Conservation (phyloP, 2,329 filamentous ascomycete genomes). For the Fusarium metavorans region DNA sequence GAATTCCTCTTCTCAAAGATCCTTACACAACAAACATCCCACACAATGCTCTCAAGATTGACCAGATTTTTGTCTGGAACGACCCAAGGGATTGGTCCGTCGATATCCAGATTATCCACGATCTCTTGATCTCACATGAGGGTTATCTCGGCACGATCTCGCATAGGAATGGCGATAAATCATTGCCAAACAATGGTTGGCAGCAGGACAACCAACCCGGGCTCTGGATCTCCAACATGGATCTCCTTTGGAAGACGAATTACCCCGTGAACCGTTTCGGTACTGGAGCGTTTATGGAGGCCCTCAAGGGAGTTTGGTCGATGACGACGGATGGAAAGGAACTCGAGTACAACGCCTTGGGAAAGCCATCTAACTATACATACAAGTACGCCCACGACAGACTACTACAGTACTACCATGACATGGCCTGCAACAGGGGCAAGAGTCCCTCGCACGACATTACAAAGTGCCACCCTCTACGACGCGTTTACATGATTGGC, state of each 20-base stretch:
- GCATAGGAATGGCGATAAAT: conserved; percentile 72
- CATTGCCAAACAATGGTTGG: conserved; percentile 80
- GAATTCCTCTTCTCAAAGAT: conserved; percentile 46
- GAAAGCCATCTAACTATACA: conserved; percentile 83
- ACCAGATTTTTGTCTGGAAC: conserved; percentile 94
- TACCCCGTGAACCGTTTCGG: conserved; percentile 90
- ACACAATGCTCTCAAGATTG: conserved; percentile 74
- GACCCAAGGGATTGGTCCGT: conserved; percentile 97
- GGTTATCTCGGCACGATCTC: conserved; percentile 87
- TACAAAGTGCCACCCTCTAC: conserved; percentile 63
- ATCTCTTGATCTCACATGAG: conserved; percentile 82
- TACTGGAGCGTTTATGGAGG: conserved; percentile 89
- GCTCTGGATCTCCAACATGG: conserved; percentile 90
- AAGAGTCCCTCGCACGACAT: conserved; percentile 20
- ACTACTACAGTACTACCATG: conserved; percentile 65
- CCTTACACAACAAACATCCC: conserved; percentile 51
- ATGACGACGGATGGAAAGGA: conserved; percentile 74
- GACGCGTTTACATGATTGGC: conserved; percentile 92
- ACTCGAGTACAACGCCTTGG: conserved; percentile 76
- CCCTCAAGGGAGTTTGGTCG: conserved; percentile 83
- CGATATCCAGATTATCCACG: conserved; percentile 85
- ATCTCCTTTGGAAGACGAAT: conserved; percentile 88
- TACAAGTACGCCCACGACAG: conserved; percentile 85
- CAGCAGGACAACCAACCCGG: conserved; percentile 83
- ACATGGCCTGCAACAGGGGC: conserved; percentile 39